phyloP scores from a whole-genome alignment of 1,284 basidiomycete species.

The Apiotrichum gracile region DNA sequence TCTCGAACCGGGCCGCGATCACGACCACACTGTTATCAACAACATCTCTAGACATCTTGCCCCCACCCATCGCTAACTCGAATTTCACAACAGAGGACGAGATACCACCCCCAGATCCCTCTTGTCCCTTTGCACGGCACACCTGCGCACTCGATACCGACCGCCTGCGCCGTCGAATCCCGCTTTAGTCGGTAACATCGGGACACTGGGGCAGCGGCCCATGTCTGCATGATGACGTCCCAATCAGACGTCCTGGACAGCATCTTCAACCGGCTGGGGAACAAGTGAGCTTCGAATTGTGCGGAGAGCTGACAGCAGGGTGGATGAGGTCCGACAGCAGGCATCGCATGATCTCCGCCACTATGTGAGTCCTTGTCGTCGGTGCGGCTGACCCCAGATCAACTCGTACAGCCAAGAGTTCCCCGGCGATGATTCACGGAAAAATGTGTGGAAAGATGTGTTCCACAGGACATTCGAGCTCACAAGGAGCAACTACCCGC shows the following conservation, averaged over 20 bases:
- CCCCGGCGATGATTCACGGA: constrained; percentile 42
- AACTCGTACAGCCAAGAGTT: constrained; percentile 39
- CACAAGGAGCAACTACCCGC: constrained; percentile 47
- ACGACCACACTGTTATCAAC: too few species aligned
- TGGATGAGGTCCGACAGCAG: constrained; percentile 11
- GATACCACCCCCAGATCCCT: too few species aligned
- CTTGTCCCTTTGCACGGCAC: neutral
- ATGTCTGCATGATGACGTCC: constrained; percentile 27
- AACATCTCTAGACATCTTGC: too few species aligned
- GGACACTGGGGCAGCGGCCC: neutral
- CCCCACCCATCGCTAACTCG: too few species aligned
- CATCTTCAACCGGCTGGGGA: constrained; percentile 38
- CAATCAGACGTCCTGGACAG: constrained; percentile 41
- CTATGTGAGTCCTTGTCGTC: constrained; percentile 20
- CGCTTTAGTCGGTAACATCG: neutral
- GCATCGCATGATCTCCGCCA: constrained; percentile 29
- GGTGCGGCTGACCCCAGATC: constrained; percentile 18
- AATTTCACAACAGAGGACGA: too few species aligned
- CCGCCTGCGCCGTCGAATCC: neutral
- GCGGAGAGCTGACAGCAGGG: constrained; percentile 1
- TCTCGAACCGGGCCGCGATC: too few species aligned
- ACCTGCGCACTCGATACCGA: neutral
- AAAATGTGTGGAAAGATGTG: constrained; percentile 47
- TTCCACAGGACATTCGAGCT: constrained; percentile 51
- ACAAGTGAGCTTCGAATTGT: constrained; percentile 24